A percentile compares a stretch with the other conserved stretches of the same genome.
Conservation (phyloP, 352 stramenopile genomes). For the Aphanomyces invadans region DNA sequence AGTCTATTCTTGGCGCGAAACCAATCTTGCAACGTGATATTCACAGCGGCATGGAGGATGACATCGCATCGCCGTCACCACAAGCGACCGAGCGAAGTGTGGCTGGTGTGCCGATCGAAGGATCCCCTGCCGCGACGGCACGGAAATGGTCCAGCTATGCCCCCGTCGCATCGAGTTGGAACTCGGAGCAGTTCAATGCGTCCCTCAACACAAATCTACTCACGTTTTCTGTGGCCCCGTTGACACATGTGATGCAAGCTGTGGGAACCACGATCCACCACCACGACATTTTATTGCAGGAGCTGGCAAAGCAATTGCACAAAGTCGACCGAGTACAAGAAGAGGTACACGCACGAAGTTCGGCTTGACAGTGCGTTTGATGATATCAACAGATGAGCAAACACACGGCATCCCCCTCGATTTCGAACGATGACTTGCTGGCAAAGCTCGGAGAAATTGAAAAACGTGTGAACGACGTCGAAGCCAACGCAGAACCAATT, state of each 20-base stretch:
- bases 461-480: conserved; percentile 1
- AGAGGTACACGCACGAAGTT: background rate
- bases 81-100: background rate
- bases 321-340: conserved; percentile 4
- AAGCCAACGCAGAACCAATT: conserved; percentile 7
- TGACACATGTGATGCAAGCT: conserved; percentile 22
- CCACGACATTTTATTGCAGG: conserved; percentile 21
- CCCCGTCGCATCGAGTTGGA: conserved; percentile 13
- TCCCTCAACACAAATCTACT: conserved; percentile 10
- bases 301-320: conserved; percentile 7
- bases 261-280: conserved; percentile 18
- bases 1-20: conserved; percentile 2
- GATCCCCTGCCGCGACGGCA: background rate
- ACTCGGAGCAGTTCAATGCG: conserved; percentile 13
- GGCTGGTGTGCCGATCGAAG: background rate
- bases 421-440: conserved; percentile 12
- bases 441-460: conserved; percentile 9
- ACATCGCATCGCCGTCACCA: background rate
- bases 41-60: background rate
- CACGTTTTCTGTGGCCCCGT: conserved; percentile 21
- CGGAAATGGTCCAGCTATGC: background rate
- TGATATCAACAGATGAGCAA: background rate
- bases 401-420: background rate
- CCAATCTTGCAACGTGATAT: background rate
- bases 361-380: background rate